A percentile compares a stretch with the other conserved stretches of the same genome.
phyloP scores from a whole-genome alignment of 257 asterid genomes.

The Solanum etuberosum region DNA sequence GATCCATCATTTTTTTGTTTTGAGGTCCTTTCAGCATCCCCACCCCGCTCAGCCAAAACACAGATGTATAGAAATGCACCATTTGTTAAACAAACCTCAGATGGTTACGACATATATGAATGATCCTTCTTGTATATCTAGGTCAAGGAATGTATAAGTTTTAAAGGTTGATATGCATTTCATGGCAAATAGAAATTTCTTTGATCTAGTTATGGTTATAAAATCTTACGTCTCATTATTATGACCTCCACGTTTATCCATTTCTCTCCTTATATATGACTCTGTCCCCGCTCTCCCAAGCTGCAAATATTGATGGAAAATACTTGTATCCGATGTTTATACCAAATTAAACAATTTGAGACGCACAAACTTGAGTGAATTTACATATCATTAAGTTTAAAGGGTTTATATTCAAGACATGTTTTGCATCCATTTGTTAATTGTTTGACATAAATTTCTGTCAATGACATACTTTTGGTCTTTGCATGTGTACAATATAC shows the following conservation, averaged over 20 bases:
- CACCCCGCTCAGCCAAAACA: neutral
- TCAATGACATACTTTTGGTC: neutral
- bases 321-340: neutral
- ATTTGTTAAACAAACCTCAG: neutral
- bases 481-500: neutral
- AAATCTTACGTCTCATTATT: neutral
- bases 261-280: neutral
- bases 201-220: neutral
- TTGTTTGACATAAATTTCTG: neutral
- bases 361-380: neutral
- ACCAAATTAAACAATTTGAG: neutral
- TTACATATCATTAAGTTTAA: neutral
- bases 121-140: neutral
- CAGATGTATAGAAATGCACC: slow-evolving; percentile 6
- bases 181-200: neutral
- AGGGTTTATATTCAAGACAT: neutral
- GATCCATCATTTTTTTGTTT: neutral
- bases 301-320: neutral
- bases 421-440: neutral
- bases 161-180: neutral
- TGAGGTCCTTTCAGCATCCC: neutral
- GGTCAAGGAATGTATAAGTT: neutral
- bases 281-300: neutral
- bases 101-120: neutral
- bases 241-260: neutral